A percentile compares a stretch with the other conserved stretches of the same genome.
These are phyloP conservation scores for Fusarium agapanthi DNA, from an alignment of 2,329 filamentous ascomycete species.

Conservation along the genomic window DNA sequence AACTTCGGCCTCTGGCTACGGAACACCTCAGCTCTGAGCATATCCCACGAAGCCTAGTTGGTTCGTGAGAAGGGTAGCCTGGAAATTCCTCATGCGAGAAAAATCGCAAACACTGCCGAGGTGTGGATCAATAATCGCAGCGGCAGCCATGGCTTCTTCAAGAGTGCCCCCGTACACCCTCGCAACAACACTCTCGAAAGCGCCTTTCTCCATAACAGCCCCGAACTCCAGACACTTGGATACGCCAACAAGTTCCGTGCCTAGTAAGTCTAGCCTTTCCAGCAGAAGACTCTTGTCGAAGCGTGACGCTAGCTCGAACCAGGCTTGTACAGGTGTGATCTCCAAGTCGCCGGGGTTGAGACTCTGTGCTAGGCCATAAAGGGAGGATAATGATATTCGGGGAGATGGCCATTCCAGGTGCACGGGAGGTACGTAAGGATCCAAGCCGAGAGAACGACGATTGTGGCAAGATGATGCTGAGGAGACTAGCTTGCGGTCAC, in stretches of 20 bases:
- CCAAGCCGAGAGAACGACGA: slow-evolving; percentile 18
- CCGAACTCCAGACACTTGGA: slow-evolving; percentile 60
- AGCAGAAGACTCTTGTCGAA: slow-evolving; percentile 54
- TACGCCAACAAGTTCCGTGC: slow-evolving; percentile 52
- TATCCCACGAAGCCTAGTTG: slow-evolving; percentile 16
- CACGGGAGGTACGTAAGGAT: slow-evolving; percentile 34
- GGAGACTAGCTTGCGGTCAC: slow-evolving; percentile 36
- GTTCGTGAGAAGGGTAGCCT: background rate
- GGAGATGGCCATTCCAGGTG: slow-evolving; percentile 50
- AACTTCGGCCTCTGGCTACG: background rate
- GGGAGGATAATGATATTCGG: slow-evolving; percentile 52
- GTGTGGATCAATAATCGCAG: background rate
- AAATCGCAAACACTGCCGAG: slow-evolving; percentile 4
- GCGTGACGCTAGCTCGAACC: slow-evolving; percentile 60
- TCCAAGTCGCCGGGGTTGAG: slow-evolving; percentile 55
- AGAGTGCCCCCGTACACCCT: slow-evolving; percentile 49
- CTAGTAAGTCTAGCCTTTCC: slow-evolving; percentile 49
- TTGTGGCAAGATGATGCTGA: slow-evolving; percentile 27
- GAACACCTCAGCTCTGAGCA: slow-evolving; percentile 9
- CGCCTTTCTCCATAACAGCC: slow-evolving; percentile 55
- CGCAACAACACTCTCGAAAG: slow-evolving; percentile 57
- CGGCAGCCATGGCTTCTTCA: slow-evolving; percentile 30
- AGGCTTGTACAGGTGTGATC: slow-evolving; percentile 62
- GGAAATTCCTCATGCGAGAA: background rate
- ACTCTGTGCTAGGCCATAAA: slow-evolving; percentile 56